Percentiles rank a stretch among this genome's conserved stretches.
phyloP scores from a whole-genome alignment of 805 yeast species.

The Lipomyces spencermartinsiae region DNA sequence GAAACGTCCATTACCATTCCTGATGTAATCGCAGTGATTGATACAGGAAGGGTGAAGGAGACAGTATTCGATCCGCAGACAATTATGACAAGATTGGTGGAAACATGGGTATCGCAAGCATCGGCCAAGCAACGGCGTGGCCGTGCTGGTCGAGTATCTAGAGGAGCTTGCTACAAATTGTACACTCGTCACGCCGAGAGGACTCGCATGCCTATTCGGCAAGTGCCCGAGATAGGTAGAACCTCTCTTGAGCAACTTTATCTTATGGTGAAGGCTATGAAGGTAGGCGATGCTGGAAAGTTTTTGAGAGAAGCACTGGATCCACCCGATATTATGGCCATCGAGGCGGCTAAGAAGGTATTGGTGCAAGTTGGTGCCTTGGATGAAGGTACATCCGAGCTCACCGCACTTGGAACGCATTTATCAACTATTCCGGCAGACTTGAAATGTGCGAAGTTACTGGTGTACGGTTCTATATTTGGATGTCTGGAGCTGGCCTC shows the following conservation, averaged over 20 bases:
- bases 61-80: conserved; percentile 70
- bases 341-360: conserved; percentile 58
- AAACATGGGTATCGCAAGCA: conserved; percentile 87
- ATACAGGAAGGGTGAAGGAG: conserved; percentile 83
- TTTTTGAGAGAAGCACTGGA: conserved; percentile 81
- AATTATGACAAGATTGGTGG: conserved; percentile 74
- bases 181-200: conserved; percentile 69
- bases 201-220: conserved; percentile 66
- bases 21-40: conserved; percentile 91
- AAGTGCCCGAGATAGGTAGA: conserved; percentile 87
- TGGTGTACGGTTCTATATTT: conserved; percentile 80
- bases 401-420: conserved; percentile 81
- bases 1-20: conserved; percentile 97
- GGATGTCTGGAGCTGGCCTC: conserved; percentile 79
- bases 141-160: conserved; percentile 94
- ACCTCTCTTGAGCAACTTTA: conserved; percentile 84
- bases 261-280: conserved; percentile 87
- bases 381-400: conserved; percentile 49
- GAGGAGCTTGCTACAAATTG: conserved; percentile 81
- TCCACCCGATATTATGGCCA: conserved; percentile 66
- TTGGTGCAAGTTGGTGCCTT: conserved; percentile 79
- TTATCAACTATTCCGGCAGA: conserved; percentile 84
- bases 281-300: conserved; percentile 68
- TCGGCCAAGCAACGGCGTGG: conserved; percentile 92
- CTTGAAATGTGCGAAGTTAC: conserved; percentile 79